These are phyloP conservation scores for Marsdenia floribunda DNA, from an alignment of 257 asterid genomes.

Conservation along the genomic window DNA sequence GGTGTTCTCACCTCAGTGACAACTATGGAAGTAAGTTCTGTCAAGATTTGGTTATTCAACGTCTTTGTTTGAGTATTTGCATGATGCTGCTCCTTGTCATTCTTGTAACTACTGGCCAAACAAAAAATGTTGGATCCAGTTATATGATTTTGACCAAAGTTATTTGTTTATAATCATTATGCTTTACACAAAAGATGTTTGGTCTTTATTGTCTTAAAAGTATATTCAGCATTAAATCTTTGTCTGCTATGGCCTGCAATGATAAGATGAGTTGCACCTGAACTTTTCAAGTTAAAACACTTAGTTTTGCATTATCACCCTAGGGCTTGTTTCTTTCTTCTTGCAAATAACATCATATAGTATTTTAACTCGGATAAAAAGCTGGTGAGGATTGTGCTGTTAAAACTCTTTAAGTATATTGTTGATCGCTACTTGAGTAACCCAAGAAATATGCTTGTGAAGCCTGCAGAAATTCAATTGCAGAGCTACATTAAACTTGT, in stretches of 20 bases:
- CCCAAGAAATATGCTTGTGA: not conserved
- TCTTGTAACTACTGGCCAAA: not conserved
- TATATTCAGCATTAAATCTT: not conserved
- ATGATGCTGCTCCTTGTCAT: not conserved
- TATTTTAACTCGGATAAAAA: not conserved
- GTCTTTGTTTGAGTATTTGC: not conserved
- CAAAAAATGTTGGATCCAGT: not conserved
- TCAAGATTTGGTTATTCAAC: not conserved
- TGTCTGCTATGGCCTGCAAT: not conserved
- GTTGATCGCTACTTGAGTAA: not conserved
- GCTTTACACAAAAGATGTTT: not conserved
- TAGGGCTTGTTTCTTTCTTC: not conserved
- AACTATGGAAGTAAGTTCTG: constrained; percentile 63
- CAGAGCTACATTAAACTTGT: not conserved
- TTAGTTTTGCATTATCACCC: not conserved
- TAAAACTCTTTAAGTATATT: not conserved
- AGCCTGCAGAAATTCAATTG: not conserved
- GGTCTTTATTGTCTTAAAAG: not conserved
- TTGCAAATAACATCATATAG: not conserved
- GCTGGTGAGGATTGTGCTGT: not conserved
- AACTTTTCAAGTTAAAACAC: not conserved
- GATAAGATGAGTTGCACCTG: not conserved
- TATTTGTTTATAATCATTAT: not conserved
- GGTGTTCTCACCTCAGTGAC: constrained; percentile 73
- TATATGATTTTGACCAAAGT: not conserved